These are phyloP conservation scores for Eremomyces bilateralis DNA, from an alignment of 495 filamentous ascomycete genomes.

Conservation along the genomic window DNA sequence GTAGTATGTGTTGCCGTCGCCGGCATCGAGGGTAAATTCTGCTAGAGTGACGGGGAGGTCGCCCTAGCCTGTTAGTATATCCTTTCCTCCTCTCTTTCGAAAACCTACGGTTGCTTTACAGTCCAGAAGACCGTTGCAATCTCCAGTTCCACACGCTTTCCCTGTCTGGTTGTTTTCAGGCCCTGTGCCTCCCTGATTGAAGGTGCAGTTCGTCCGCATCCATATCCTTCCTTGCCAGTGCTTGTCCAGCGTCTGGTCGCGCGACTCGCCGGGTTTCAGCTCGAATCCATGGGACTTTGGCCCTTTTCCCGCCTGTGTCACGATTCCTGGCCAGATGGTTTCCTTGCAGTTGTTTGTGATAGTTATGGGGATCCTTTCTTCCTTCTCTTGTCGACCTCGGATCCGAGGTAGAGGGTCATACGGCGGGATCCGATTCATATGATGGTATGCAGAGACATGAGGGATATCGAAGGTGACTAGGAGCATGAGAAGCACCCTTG, in stretches of 20 bases:
- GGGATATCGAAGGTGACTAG: too few species aligned
- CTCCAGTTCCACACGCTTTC: constrained; percentile 46
- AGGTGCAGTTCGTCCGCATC: constrained; percentile 66
- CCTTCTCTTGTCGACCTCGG: constrained; percentile 7
- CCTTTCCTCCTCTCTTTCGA: too few species aligned
- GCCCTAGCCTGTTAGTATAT: constrained; percentile 25
- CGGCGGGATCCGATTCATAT: constrained; percentile 9
- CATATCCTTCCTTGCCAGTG: constrained; percentile 66
- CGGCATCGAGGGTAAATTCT: constrained; percentile 47
- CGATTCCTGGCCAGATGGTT: constrained; percentile 49
- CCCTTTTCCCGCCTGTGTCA: constrained; percentile 40
- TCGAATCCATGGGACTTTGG: constrained; percentile 41
- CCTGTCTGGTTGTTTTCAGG: constrained; percentile 24
- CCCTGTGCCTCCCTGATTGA: constrained; percentile 33
- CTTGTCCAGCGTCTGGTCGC: constrained; percentile 31
- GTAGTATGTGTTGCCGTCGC: constrained; percentile 44
- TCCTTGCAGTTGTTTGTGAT: constrained; percentile 46
- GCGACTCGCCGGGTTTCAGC: constrained; percentile 28
- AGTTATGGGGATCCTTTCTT: constrained; percentile 12
- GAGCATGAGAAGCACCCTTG: too few species aligned
- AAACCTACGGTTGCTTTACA: constrained; percentile 38
- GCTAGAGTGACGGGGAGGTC: constrained; percentile 45
- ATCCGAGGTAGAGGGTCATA: too few species aligned
- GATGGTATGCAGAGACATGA: too few species aligned
- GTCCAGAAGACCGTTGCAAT: constrained; percentile 44